Evolutionary conservation across 1,284 basidiomycete species (phyloP), one percentile per base, ranked within the genome.

Genomic region (Neotropicomus parvogracilis): DNA sequence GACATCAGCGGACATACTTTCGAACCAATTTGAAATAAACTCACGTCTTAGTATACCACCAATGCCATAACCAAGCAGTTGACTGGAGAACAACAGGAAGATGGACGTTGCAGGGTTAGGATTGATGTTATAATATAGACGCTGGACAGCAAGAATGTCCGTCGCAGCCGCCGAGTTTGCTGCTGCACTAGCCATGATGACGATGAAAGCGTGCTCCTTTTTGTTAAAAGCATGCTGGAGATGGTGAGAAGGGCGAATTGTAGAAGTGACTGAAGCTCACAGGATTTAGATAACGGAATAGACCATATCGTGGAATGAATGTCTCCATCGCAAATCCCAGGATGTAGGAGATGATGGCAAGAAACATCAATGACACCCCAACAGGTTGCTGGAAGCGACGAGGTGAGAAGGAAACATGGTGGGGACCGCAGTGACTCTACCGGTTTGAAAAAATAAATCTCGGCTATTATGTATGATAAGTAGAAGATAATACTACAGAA

Each of bases 161-260:
- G 83, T 83, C 1, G 77, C 85, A 35, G 83, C 73, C 0, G 85
- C 83, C 0, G 80, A 78, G 6, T 75, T 75, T 2, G 80, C 75
- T 1, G 83, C 81, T 5, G 85, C 81, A 31, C 79, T 80, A 2
- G 83, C 64, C 80, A 86, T 83, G 55, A 86, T 83, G 17, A 83
- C 74, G 32, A 85, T 79, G 24, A 78, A 77, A 0, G 79, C 78
- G 62, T 83, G 79, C 57, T 85, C 78, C 49, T 73, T 74, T 53
- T 68, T 70, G 51, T 72, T 70, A 59, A 70, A 69, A 12, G 71
- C 65, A 46, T 70, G 65, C 77, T 74, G 43, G 9, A 27, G 10
- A 12, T 11, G 21, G 14, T 58, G 26, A 54, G 43, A 49, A 1
- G 6, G 12, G 61, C 3, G 59, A 56, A 40, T 65, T 3, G 54